phyloP scores from a whole-genome alignment of 225 moss, liverwort and hornwort species.

The Anthoceros angustus region DNA sequence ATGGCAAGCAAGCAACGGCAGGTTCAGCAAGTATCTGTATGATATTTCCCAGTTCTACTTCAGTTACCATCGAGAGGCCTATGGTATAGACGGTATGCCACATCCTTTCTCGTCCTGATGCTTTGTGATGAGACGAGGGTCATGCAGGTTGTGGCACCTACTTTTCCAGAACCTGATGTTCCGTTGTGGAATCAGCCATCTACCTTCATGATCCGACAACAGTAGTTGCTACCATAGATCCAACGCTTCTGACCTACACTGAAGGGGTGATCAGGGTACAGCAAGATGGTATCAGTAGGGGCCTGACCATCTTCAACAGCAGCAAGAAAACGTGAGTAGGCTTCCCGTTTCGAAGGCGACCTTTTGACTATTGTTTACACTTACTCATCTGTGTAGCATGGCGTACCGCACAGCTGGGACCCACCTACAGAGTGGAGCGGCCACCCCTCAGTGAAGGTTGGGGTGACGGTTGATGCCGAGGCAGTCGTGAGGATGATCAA shows the following conservation, averaged over 20 bases:
- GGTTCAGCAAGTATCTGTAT: conserved; percentile 54
- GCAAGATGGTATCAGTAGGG: conserved; percentile 49
- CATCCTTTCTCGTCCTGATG: neutral
- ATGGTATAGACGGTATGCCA: conserved; percentile 55
- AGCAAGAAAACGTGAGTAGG: conserved; percentile 40
- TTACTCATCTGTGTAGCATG: conserved; percentile 11
- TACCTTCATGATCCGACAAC: conserved; percentile 94
- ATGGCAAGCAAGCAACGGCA: conserved; percentile 51
- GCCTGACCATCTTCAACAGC: conserved; percentile 72
- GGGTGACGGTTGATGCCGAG: conserved; percentile 57
- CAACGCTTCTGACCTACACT: conserved; percentile 60
- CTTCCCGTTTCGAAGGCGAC: neutral
- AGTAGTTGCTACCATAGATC: conserved; percentile 82
- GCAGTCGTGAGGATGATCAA: conserved; percentile 55
- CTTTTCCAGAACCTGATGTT: neutral
- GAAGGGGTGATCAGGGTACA: conserved; percentile 80
- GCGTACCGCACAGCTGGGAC: conserved; percentile 41
- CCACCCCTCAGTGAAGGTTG: conserved; percentile 69
- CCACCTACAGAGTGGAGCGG: conserved; percentile 68
- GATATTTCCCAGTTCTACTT: conserved; percentile 58
- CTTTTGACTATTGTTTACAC: neutral
- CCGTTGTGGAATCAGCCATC: conserved; percentile 32
- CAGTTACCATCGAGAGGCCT: conserved; percentile 52
- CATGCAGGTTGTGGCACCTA: neutral
- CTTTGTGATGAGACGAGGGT: neutral